These are phyloP conservation scores for Elsinoe perseae DNA, from an alignment of 2,329 filamentous ascomycete genomes.

Conservation along the genomic window DNA sequence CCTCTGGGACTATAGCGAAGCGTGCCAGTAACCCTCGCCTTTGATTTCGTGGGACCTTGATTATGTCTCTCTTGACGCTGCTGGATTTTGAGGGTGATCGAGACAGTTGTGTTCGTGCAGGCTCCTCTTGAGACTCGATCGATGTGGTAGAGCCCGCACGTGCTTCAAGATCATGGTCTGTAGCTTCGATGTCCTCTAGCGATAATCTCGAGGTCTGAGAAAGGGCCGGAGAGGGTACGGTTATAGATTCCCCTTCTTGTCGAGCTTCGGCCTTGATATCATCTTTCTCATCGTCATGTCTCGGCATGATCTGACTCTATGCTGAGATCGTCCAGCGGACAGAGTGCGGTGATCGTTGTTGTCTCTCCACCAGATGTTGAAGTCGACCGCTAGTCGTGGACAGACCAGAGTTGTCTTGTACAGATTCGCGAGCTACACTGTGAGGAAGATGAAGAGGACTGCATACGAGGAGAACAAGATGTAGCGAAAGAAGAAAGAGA, in stretches of 20 bases:
- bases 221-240: background rate
- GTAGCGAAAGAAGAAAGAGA: background rate
- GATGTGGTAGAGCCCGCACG: background rate
- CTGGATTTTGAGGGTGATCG: slow-evolving; percentile 3
- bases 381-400: background rate
- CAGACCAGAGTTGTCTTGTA: too few species aligned
- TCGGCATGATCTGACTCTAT: background rate
- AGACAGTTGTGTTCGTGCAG: background rate
- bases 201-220: slow-evolving; percentile 2
- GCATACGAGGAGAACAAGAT: background rate
- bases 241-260: background rate
- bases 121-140: background rate
- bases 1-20: slow-evolving; percentile 67
- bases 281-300: background rate
- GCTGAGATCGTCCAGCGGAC: too few species aligned
- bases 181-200: background rate
- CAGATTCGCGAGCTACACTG: too few species aligned
- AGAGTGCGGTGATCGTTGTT: too few species aligned
- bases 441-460: background rate
- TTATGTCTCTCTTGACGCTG: slow-evolving; percentile 21
- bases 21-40: slow-evolving; percentile 66
- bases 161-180: slow-evolving; percentile 4
- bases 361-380: too few species aligned
- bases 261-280: background rate
- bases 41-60: slow-evolving; percentile 44